Evolutionary conservation across 108 stramenopile genomes (phyloP), one percentile per base, ranked within the genome.

Genomic region (Epithemia pelagica): DNA sequence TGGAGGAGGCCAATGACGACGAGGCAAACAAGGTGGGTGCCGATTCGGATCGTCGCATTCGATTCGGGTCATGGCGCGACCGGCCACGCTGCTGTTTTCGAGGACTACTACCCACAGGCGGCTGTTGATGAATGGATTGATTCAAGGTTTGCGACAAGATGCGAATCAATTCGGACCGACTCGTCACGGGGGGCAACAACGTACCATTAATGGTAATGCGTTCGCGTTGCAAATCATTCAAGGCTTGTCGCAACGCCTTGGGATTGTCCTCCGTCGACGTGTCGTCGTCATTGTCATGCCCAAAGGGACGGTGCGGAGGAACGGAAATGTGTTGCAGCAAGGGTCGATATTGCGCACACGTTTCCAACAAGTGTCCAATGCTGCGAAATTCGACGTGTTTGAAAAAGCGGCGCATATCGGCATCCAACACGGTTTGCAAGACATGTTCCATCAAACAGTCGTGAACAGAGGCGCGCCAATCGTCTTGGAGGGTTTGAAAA

Each of bases 131-230:
- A 15, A 46, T 15, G 37, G 15, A 5, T 7, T 86, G 88, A 55
- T 89, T 88, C 1, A 92, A 71, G 2, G 83, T 78, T 56, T 81
- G 78, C 0, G 81, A 71, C 54, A 92, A 71, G 52, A 86, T 33
- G 28, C 73, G 59, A 29, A 87, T 63, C 33, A 92, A 73, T 32
- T 89, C 86, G 61, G 77, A 84, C 21, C 78, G 73, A 78, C 82
- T 89, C 15, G 78, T 79, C 5, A 84, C 87, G 8, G 88, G 88
- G 22, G 91, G 85, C 62, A 93, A 70, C 18, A 85, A 72, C 57
- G 86, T 84, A 20, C 91, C 91, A 78, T 93, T 93, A 19, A 93
- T 80, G 24, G 88, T 90, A 69, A 93, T 89, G 7, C 82, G 75
- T 66, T 93, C 91, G 37, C 91, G 79, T 68, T 87, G 74, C 67